Evolutionary conservation across 2,329 filamentous ascomycete species (phyloP), one percentile per base, ranked within the genome.

Genomic region (Amesomyces nigricolor): DNA sequence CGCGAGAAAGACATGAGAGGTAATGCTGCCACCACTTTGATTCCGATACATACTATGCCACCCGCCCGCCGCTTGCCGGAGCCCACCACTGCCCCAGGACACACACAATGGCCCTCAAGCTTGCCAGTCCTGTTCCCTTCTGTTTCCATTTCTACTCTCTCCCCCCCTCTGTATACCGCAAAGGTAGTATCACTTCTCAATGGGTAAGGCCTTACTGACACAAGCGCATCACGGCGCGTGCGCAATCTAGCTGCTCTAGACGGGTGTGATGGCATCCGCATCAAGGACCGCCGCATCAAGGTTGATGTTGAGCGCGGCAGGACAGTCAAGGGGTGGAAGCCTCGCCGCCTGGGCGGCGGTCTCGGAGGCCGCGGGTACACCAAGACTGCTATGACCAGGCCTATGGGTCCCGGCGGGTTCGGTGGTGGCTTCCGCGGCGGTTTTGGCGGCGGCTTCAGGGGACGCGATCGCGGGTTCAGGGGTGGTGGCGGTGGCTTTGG

Each of bases 1-100:
- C 87, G 89, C 71, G 94, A 97, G 75, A 91, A 92, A 73, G 94
- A 97, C 71, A 96, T 97, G 91, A 95, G 95, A 90, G 91, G 91
- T 96, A 95, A 83, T 76, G 73, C 72, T 70, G 71, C 74, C 69
- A 71, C 74, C 69, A 71, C 68, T 72, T 70, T 67, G 53, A 60
- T 53, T 72, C 70, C 67, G 53, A 58, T 45, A 54, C 51, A 35
- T 11, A 32, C 4, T 35, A 9, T 48, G 51, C 42, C 57, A 59
- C 46, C 53, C 32, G 9, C 32, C 55, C 47, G 32, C 54, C 50
- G 49, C 52, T 53, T 46, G 56, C 48, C 55, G 45, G 53, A 53
- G 51, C 47, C 38, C 45, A 5, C 14, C n/a, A 14, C 17, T 22
- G 37, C 39, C 50, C 51, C 43, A 65, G 70, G 75, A 80, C 75